Percentiles rank a stretch among this genome's conserved stretches.
These are phyloP conservation scores for Cercis canadensis DNA, from an alignment of 306 rosid genomes.

Conservation along the genomic window DNA sequence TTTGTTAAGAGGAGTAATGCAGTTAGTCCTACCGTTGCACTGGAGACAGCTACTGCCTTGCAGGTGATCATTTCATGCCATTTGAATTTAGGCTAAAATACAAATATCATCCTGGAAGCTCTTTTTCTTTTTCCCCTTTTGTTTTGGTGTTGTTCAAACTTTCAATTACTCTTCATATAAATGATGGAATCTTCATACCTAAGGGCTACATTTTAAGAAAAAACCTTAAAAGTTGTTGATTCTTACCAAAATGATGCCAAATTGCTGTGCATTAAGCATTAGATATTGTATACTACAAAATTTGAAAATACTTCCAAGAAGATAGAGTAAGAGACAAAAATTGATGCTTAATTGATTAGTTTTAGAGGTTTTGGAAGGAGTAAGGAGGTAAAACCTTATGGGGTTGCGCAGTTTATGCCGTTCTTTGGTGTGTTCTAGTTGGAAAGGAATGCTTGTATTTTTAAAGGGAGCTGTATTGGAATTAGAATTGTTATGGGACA, in stretches of 20 bases:
- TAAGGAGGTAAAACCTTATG: too few species aligned
- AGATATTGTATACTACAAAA: neutral
- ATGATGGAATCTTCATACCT: neutral
- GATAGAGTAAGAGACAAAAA: neutral
- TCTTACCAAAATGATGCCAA: neutral
- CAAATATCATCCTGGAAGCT: neutral
- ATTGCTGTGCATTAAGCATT: neutral
- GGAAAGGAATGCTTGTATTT: too few species aligned
- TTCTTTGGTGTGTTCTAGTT: too few species aligned
- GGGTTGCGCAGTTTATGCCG: too few species aligned
- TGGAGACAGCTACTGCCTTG: constrained; percentile 94
- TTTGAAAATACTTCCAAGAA: neutral
- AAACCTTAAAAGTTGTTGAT: neutral
- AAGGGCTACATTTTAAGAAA: neutral
- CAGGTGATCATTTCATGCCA: constrained; percentile 66
- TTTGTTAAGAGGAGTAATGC: constrained; percentile 90
- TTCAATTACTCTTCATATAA: constrained; percentile 20
- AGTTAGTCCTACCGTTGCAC: constrained; percentile 89
- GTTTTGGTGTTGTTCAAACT: neutral
- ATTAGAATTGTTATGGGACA: too few species aligned
- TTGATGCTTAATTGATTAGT: constrained; percentile 11
- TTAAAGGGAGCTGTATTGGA: too few species aligned
- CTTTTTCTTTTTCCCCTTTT: neutral
- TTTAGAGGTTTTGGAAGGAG: neutral
- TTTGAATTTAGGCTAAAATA: neutral